Percentiles rank a stretch among this genome's conserved stretches.
These are phyloP conservation scores for Nicotiana undulata DNA, from an alignment of 257 asterid genomes.

Conservation along the genomic window DNA sequence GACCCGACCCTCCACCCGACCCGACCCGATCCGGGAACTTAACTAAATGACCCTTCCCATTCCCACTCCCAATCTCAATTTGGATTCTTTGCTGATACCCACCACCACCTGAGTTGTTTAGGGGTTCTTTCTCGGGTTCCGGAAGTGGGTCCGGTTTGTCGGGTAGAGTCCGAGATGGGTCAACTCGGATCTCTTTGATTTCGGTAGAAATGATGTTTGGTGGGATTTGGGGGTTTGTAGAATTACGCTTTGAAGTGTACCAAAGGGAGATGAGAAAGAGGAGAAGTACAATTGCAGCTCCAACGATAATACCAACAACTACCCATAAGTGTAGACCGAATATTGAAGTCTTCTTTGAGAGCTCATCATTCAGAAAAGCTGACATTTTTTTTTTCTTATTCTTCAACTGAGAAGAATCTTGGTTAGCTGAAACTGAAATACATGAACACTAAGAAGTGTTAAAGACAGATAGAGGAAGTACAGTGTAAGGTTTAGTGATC, in stretches of 20 bases:
- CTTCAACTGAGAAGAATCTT: background rate
- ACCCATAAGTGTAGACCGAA: constrained; percentile 23
- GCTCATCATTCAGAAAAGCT: constrained; percentile 13
- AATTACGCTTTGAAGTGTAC: constrained; percentile 10
- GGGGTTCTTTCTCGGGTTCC: constrained; percentile 7
- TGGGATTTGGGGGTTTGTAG: background rate
- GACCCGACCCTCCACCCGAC: background rate
- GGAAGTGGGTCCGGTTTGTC: constrained; percentile 8
- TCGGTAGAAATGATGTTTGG: background rate
- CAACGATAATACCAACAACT: constrained; percentile 14
- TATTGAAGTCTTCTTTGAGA: constrained; percentile 12
- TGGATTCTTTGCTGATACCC: constrained; percentile 5
- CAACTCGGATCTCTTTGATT: constrained; percentile 16
- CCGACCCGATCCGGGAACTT: constrained; percentile 8
- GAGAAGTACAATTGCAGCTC: constrained; percentile 10
- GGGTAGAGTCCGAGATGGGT: background rate
- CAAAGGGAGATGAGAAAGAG: constrained; percentile 16
- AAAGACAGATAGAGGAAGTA: background rate
- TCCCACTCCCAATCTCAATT: constrained; percentile 8
- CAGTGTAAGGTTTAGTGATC: background rate
- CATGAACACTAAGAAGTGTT: background rate
- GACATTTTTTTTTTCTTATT: background rate
- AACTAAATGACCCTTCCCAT: constrained; percentile 1
- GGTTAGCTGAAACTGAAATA: background rate
- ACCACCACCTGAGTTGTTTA: constrained; percentile 1